phyloP scores from a whole-genome alignment of 1,284 basidiomycete species.

The Leucoagaricus sp. region DNA sequence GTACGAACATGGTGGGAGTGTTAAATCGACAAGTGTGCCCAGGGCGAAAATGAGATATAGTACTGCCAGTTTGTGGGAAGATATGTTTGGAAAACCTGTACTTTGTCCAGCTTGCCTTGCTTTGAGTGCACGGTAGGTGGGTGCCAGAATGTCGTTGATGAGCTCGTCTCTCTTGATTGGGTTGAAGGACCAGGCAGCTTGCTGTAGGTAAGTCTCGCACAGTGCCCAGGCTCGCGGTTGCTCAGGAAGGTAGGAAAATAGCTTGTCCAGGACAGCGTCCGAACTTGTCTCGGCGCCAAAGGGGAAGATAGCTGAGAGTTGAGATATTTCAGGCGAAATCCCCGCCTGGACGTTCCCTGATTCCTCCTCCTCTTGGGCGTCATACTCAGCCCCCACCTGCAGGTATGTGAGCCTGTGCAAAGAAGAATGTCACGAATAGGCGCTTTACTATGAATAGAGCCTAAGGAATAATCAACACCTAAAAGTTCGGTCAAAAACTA shows the following conservation, averaged over 20 bases:
- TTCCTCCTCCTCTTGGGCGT: constrained; percentile 33
- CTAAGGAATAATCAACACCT: constrained; percentile 28
- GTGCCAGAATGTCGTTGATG: constrained; percentile 60
- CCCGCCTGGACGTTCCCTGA: constrained; percentile 28
- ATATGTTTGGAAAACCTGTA: constrained; percentile 31
- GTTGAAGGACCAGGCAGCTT: constrained; percentile 60
- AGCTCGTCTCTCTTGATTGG: constrained; percentile 67
- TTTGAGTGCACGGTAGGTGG: constrained; percentile 56
- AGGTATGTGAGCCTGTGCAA: not conserved
- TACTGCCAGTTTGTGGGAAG: constrained; percentile 56
- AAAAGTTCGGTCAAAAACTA: constrained; percentile 4
- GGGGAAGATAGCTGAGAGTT: constrained; percentile 46
- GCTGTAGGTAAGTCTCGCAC: constrained; percentile 68
- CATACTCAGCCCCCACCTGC: constrained; percentile 56
- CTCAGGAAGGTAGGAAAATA: constrained; percentile 50
- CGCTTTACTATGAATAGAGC: constrained; percentile 50
- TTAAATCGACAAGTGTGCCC: constrained; percentile 65
- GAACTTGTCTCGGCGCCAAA: constrained; percentile 39
- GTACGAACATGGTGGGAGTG: constrained; percentile 52
- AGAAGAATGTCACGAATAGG: not conserved
- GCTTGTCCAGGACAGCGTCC: constrained; percentile 39
- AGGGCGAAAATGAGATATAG: constrained; percentile 61
- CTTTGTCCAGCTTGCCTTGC: constrained; percentile 35
- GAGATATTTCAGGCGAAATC: constrained; percentile 42
- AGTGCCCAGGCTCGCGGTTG: constrained; percentile 63